Conservation (phyloP, 2,329 filamentous ascomycete genomes). For the Ceratocystis huliohia region DNA sequence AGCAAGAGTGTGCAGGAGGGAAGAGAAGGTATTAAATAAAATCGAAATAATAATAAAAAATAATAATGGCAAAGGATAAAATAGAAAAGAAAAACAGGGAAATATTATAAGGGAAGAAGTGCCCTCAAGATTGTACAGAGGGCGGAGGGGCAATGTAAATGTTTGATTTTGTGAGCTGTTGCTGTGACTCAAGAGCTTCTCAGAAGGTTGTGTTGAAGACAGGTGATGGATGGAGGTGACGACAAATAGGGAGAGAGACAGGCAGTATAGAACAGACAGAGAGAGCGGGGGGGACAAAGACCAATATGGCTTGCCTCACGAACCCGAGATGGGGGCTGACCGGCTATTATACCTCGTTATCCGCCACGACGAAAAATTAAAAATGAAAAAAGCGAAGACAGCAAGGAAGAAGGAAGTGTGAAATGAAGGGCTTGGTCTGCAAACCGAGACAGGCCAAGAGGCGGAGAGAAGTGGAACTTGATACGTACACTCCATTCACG, state of each 20-base stretch:
- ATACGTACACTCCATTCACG: background rate
- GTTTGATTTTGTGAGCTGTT: background rate
- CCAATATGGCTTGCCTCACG: background rate
- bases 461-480: background rate
- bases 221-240: background rate
- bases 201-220: constrained; percentile 1
- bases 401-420: background rate
- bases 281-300: background rate
- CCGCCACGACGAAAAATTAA: background rate
- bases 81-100: background rate
- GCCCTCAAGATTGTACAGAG: background rate
- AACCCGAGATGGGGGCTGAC: constrained; percentile 8
- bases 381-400: background rate
- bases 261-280: background rate
- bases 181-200: constrained; percentile 5
- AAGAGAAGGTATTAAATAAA: background rate
- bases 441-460: constrained; percentile 1
- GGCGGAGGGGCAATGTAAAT: background rate
- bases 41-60: background rate
- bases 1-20: background rate
- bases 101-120: background rate
- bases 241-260: background rate
- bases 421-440: background rate
- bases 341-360: constrained; percentile 9
- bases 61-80: constrained; percentile 14